phyloP scores from a whole-genome alignment of 345 rosid genomes.

The Camelina hispida region DNA sequence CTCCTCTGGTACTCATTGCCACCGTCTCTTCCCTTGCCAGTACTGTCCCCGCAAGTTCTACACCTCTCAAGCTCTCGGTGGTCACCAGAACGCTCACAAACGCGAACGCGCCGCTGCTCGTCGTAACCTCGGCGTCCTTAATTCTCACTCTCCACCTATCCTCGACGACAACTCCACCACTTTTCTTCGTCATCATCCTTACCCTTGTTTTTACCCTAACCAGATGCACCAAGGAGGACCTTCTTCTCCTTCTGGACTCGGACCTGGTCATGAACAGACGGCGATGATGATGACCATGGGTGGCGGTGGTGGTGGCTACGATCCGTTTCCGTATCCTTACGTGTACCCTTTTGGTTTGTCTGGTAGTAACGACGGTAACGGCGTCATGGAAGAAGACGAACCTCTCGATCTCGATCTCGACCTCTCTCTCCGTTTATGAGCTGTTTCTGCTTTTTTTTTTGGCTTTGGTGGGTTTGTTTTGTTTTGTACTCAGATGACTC shows the following conservation, averaged over 20 bases:
- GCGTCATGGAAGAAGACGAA: conserved; percentile 37
- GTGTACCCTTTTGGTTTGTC: conserved; percentile 20
- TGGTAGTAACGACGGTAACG: background rate
- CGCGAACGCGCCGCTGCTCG: conserved; percentile 92
- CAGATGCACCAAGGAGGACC: conserved; percentile 15
- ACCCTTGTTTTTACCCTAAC: conserved; percentile 35
- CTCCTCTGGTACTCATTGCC: conserved; percentile 16
- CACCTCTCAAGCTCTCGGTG: conserved; percentile 96
- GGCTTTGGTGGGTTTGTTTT: background rate
- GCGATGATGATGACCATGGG: background rate
- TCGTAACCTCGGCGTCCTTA: conserved; percentile 47
- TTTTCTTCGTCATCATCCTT: conserved; percentile 15
- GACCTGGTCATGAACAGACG: conserved; percentile 19
- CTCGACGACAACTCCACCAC: conserved; percentile 20
- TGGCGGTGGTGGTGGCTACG: conserved; percentile 15
- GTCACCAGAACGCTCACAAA: conserved; percentile 98
- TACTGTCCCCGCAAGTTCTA: conserved; percentile 90
- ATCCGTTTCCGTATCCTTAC: conserved; percentile 29
- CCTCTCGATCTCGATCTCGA: conserved; percentile 45
- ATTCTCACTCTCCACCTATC: conserved; percentile 29
- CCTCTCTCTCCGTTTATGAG: conserved; percentile 46
- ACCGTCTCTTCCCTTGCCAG: conserved; percentile 71
- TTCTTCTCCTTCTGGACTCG: conserved; percentile 13
- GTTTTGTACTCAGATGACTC: conserved; percentile 17
- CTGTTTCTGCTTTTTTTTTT: background rate